Percentiles rank a stretch among this genome's conserved stretches.
Conservation (phyloP, 805 yeast species). For the Barnettozyma vustinii region DNA sequence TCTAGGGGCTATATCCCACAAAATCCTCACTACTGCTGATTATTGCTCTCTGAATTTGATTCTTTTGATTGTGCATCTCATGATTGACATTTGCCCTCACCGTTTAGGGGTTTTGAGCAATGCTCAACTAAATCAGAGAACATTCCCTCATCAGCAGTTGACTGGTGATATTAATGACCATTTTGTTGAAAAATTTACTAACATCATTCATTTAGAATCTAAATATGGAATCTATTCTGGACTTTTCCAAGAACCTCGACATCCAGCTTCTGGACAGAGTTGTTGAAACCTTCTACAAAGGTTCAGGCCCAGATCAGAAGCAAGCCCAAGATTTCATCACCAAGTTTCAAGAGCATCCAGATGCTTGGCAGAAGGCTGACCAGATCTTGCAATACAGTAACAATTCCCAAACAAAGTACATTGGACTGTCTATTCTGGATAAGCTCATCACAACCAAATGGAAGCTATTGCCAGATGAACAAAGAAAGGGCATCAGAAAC, state of each 20-base stretch:
- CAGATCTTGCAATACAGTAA: constrained; percentile 72
- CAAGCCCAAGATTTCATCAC: constrained; percentile 68
- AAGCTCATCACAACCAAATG: constrained; percentile 87
- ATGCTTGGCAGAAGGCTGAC: constrained; percentile 93
- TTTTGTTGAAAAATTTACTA: constrained; percentile 1
- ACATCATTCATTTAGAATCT: neutral
- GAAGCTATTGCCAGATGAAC: constrained; percentile 87
- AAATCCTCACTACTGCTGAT: neutral
- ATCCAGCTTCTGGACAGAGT: constrained; percentile 73
- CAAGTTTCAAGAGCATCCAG: constrained; percentile 88
- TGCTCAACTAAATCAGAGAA: neutral
- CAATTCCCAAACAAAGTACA: constrained; percentile 85
- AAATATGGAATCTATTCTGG: constrained; percentile 82
- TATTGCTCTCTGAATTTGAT: neutral
- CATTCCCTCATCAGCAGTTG: neutral
- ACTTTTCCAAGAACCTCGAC: constrained; percentile 81
- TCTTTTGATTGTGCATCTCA: neutral
- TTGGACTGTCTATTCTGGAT: constrained; percentile 86
- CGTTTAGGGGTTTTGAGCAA: neutral
- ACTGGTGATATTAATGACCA: neutral
- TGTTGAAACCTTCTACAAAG: constrained; percentile 78
- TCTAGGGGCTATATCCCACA: neutral
- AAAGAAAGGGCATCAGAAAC: constrained; percentile 88
- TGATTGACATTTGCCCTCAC: neutral
- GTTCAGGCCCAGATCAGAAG: constrained; percentile 62